Base-by-base conservation (phyloP, 2,329 filamentous ascomycete genomes). In the Alternaria sp. region DNA sequence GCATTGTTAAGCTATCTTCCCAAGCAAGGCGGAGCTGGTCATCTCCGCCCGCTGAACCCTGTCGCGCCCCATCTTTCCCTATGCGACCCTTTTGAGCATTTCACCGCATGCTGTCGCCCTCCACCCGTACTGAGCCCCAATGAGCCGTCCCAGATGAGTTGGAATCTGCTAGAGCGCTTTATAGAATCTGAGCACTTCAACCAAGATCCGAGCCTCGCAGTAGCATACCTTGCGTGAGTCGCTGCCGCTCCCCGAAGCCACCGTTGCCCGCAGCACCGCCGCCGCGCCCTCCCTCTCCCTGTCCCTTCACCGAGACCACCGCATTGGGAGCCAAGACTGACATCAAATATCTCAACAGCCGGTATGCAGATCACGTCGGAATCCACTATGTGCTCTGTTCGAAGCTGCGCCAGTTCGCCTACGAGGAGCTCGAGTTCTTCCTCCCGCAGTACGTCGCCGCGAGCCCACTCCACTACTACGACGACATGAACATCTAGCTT, bases 171-270 rank as follows among this genome's bases (percentile, higher is more conserved):
- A 79, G 91, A 92, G 85, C 89, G 92, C 81, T 94, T 94, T 87
- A 89, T 95, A 84, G 92, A 94, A 86, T 93, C 91, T 84, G 92
- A 95, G 85, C 91, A 95, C 85, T 95, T 95, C 86, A 94, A 94
- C 84, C 90, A 92, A 82, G 90, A 94, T 82, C 92, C 92, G 66
- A 94, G 93, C 80, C 89, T 95, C 80, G 91, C 92, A 64, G 92
- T 95, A 78, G 92, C 92, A 68, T 95, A 95, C 82, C 88, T 95
- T 76, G 92, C 92, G 92, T 94, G 85, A 87, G 90, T 84, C 66
- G 63, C 55, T 69, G 57, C 51, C 53, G 40, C 50, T 43, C 53
- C 49, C 60, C 60, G 59, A 72, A 73, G 67, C 71, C 70, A 73
- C 68, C 64, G 73, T 68, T 64, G 62, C 63, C 66, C 62, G 59